A percentile compares a stretch with the other conserved stretches of the same genome.
phyloP scores from a whole-genome alignment of 2,329 filamentous ascomycete genomes.

The Stagonosporopsis tanaceti region DNA sequence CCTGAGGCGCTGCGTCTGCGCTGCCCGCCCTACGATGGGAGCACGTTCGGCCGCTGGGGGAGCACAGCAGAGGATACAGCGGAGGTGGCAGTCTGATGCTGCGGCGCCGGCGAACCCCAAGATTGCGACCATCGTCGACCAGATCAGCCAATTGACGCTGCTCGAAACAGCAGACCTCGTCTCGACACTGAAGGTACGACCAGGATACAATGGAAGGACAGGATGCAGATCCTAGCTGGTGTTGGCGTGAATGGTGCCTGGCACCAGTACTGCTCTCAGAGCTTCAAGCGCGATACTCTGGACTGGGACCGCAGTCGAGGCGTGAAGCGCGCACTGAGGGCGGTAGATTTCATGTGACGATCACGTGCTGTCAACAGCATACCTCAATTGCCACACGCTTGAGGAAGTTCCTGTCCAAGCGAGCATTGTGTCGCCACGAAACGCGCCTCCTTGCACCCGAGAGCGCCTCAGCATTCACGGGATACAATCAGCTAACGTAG shows the following conservation, averaged over 20 bases:
- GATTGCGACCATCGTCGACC: conserved; percentile 93
- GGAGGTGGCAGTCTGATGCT: conserved; percentile 87
- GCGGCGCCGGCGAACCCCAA: conserved; percentile 78
- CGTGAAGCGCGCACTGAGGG: neutral
- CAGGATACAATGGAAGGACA: neutral
- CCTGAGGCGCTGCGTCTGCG: conserved; percentile 55
- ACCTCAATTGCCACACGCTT: neutral
- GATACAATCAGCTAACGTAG: neutral
- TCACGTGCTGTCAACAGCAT: neutral
- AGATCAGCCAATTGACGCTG: conserved; percentile 97
- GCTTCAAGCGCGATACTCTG: neutral
- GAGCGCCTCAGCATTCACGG: neutral
- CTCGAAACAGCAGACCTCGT: conserved; percentile 98
- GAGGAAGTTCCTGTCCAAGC: neutral
- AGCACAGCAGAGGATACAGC: conserved; percentile 55
- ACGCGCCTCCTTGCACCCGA: neutral
- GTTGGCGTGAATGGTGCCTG: neutral
- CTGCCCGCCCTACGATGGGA: conserved; percentile 34
- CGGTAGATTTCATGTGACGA: neutral
- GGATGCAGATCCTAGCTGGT: neutral
- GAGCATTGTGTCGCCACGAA: neutral
- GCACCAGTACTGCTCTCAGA: neutral
- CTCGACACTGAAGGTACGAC: conserved; percentile 84
- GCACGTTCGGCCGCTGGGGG: conserved; percentile 44
- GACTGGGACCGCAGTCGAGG: neutral